phyloP scores from a whole-genome alignment of 1,284 basidiomycete species.

The Cutaneotrichosporon mucoides region DNA sequence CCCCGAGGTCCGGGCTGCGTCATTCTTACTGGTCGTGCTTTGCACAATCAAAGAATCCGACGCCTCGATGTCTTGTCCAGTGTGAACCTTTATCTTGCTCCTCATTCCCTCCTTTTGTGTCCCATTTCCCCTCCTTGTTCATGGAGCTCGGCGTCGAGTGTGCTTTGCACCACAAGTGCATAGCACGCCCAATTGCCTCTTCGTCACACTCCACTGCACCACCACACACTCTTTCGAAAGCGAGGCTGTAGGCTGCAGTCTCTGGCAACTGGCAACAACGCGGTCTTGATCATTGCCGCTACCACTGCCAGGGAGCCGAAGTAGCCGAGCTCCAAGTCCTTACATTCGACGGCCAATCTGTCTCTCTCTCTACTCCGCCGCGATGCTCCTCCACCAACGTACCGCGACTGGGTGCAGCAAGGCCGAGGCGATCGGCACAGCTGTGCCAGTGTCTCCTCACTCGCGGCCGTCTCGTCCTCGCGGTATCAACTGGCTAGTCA shows the following conservation, averaged over 20 bases:
- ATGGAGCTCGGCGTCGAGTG: slow-evolving; percentile 1
- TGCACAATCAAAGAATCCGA: background rate
- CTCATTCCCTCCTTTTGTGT: background rate
- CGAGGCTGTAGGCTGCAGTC: too few species aligned
- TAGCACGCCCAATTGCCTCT: background rate
- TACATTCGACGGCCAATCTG: background rate
- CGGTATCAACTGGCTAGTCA: background rate
- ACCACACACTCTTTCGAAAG: background rate
- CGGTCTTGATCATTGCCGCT: too few species aligned
- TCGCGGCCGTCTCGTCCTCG: background rate
- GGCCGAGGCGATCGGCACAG: background rate
- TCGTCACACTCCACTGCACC: background rate
- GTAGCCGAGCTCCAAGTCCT: background rate
- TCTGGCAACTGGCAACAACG: too few species aligned
- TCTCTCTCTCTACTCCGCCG: background rate
- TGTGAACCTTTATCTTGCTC: background rate
- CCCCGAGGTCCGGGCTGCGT: background rate
- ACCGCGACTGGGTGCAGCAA: background rate
- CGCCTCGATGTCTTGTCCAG: background rate
- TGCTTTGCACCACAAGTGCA: slow-evolving; percentile 1
- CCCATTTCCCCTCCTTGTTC: background rate
- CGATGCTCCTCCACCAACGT: background rate
- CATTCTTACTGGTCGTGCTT: background rate
- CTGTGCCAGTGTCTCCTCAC: background rate
- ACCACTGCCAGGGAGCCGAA: background rate